Evolutionary conservation across 257 asterid genomes (phyloP).

Genomic region (Capsicum rhomboideum): DNA sequence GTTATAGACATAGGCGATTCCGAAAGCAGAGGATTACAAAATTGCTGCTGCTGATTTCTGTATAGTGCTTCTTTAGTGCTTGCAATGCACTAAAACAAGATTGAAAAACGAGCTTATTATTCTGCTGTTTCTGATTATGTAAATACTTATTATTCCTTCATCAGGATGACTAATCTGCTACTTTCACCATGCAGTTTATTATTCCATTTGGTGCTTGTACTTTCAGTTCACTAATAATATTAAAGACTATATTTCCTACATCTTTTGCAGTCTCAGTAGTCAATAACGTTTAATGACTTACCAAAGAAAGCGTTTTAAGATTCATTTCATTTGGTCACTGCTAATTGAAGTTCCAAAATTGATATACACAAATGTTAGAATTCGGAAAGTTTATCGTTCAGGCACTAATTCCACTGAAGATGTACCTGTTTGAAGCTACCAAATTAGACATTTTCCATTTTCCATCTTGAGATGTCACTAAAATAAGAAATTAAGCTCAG

Average conservation of each 20-base stretch:
- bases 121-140: slow-evolving; percentile 22
- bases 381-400: neutral
- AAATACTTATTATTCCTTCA: slow-evolving; percentile 10
- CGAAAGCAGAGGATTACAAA: neutral
- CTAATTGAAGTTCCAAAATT: neutral
- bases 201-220: neutral
- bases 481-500: too few relatives aligned
- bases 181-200: neutral
- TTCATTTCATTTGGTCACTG: neutral
- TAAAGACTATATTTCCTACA: slow-evolving; percentile 7
- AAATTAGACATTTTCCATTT: neutral
- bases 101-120: slow-evolving; percentile 2
- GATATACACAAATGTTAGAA: neutral
- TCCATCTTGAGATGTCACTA: too few relatives aligned
- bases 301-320: neutral
- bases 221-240: slow-evolving; percentile 2
- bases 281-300: neutral
- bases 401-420: neutral
- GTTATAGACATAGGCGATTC: neutral
- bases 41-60: neutral
- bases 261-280: neutral
- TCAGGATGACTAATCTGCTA: neutral
- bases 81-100: neutral
- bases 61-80: neutral
- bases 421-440: neutral